Conservation (phyloP, 805 yeast species). For the Lachancea thermotolerans region DNA sequence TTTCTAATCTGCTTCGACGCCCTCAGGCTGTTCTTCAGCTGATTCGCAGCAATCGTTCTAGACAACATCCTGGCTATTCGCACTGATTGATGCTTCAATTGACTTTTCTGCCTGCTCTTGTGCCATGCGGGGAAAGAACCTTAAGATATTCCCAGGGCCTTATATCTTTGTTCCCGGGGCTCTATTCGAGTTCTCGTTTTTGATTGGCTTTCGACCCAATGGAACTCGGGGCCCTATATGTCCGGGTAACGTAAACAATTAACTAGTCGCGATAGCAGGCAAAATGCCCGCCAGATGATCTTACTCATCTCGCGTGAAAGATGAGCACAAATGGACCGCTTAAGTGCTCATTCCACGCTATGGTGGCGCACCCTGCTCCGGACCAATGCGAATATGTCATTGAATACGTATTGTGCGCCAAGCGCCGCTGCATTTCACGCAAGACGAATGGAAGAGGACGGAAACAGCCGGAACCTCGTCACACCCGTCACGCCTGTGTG, state of each 20-base stretch:
- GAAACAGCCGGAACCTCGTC: too few species aligned
- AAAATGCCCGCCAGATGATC: too few species aligned
- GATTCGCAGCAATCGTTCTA: constrained; percentile 1
- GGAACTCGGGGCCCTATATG: too few species aligned
- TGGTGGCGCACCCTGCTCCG: background rate
- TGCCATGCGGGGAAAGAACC: background rate
- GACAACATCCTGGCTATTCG: constrained; percentile 3
- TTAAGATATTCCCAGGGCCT: background rate
- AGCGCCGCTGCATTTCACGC: background rate
- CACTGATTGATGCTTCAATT: constrained; percentile 1
- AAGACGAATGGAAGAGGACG: too few species aligned
- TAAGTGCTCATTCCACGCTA: too few species aligned
- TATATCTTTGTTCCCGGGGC: background rate
- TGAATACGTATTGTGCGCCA: background rate
- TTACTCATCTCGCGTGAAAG: too few species aligned
- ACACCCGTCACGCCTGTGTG: too few species aligned
- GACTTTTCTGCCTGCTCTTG: background rate
- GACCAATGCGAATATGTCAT: background rate
- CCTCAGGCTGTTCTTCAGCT: constrained; percentile 1
- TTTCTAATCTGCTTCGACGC: constrained; percentile 40
- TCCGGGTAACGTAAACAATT: too few species aligned
- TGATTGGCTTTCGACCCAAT: too few species aligned
- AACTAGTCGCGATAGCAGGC: too few species aligned
- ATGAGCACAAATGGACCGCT: too few species aligned
- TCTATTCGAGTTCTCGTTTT: background rate